Evolutionary conservation across 139 green algal genomes (phyloP), one percentile per base, ranked within the genome.

Genomic region (Tetradesmus lagerheimii): DNA sequence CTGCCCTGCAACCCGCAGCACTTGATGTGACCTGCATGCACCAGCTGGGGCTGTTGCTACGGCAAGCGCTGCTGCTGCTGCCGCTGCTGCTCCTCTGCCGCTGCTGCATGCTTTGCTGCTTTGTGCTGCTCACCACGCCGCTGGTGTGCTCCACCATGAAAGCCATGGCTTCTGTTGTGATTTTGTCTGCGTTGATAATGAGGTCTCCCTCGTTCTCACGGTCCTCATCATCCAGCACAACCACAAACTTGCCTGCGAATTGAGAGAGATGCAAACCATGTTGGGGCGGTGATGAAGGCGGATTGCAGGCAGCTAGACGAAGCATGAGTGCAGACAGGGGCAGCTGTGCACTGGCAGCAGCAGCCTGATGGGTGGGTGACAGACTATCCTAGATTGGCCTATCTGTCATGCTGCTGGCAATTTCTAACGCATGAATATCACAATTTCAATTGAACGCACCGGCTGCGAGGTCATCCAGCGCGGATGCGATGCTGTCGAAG

Each of bases 131-230:
- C 64, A 88, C 83, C 62, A 99, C 94, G 76, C 98, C 98, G 80
- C 93, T 98, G 23, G 96, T 99, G 93, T 99, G 89, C 90, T 97
- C 93, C 14, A 99, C 97, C 88, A 99, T 97, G 83, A 98, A 99
- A 0, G 95, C 96, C 94, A 98, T 97, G n/a, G 91, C 84, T 86
- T 96, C 94, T 2, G 93, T 82, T 0, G 97, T 98, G n/a, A 96
- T 94, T 75, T 93, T 95, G 90, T 99, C 97, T 1, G 96, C 98
- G 1, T 97, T 96, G 45, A 97, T 96, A 80, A 99, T 99, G 6
- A 99, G 95, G 93, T 99, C 98, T 15, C 98, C 98, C 93, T 99
- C 98, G 85, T 99, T 99, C 92, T 99, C 98, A 1, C 98, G 92
- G 87, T 97, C 93, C 92, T 99, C 98, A 88, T 99, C 97, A 86